Percentiles rank a stretch among this genome's conserved stretches.
Evolutionary conservation across 176 grass and related monocot species (phyloP).

Genomic region (Triticum turgidum): DNA sequence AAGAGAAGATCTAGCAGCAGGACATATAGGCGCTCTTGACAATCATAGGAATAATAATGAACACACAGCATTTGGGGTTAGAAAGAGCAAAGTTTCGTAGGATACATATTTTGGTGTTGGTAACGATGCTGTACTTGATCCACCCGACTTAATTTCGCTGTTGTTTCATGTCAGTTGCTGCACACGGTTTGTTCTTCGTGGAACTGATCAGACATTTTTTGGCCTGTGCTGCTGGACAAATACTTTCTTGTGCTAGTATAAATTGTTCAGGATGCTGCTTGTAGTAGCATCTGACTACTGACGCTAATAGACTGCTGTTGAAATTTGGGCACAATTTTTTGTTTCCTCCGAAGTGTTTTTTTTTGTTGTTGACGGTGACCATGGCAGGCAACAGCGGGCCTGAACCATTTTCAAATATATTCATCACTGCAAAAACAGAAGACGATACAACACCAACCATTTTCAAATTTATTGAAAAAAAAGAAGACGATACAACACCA

Average conservation of each 20-base stretch:
- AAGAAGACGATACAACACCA: no score
- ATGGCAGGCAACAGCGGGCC: no score
- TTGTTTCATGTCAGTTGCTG: not conserved
- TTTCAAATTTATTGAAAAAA: no score
- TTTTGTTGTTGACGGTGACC: no score
- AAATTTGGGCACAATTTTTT: no score
- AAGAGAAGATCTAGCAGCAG: constrained; percentile 62
- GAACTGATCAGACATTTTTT: not conserved
- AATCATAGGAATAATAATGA: constrained; percentile 47
- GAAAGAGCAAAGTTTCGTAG: not conserved
- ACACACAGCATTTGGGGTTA: not conserved
- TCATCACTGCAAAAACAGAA: no score
- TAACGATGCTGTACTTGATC: not conserved
- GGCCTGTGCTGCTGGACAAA: not conserved
- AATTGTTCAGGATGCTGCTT: not conserved
- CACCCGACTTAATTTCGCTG: not conserved
- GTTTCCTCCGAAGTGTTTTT: no score
- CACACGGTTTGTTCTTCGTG: not conserved
- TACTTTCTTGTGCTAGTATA: not conserved
- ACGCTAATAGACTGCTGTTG: not conserved
- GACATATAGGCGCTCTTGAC: not conserved
- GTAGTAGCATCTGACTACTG: not conserved
- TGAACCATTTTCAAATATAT: no score
- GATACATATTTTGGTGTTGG: not conserved
- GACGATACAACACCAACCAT: no score